These are phyloP conservation scores for Clonostachys chloroleuca DNA, from an alignment of 2,329 filamentous ascomycete species.

Conservation along the genomic window DNA sequence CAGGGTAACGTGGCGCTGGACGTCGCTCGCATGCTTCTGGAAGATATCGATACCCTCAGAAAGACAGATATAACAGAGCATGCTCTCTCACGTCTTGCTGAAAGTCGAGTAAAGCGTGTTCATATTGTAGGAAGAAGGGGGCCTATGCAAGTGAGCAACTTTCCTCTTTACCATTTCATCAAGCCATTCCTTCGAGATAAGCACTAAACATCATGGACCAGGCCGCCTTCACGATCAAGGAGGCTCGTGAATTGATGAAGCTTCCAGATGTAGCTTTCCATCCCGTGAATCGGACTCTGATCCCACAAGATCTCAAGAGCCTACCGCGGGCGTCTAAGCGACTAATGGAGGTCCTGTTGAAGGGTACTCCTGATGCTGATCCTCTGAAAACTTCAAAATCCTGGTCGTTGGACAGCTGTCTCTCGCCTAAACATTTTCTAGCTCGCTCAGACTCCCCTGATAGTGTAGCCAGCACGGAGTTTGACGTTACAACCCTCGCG, in stretches of 20 bases:
- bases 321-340: conserved; percentile 73
- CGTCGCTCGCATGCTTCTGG: conserved; percentile 82
- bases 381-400: conserved; percentile 42
- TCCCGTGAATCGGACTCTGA: conserved; percentile 58
- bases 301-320: conserved; percentile 63
- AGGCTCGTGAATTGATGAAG: conserved; percentile 82
- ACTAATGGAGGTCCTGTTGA: conserved; percentile 75
- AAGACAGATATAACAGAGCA: conserved; percentile 87
- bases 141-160: conserved; percentile 67
- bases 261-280: conserved; percentile 69
- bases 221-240: conserved; percentile 94
- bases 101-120: conserved; percentile 73
- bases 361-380: conserved; percentile 55
- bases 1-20: conserved; percentile 97
- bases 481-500: conserved; percentile 56
- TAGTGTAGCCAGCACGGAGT: conserved; percentile 60
- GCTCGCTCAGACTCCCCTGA: conserved; percentile 36
- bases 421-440: conserved; percentile 70
- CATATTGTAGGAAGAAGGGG: conserved; percentile 86
- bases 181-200: conserved; percentile 1
- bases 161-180: background rate
- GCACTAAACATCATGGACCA: conserved; percentile 21
- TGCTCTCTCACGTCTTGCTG: conserved; percentile 68
- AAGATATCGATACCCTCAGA: conserved; percentile 66
- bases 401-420: conserved; percentile 83